These are phyloP conservation scores for Ophiosphaerella herpotricha DNA, from an alignment of 2,329 filamentous ascomycete genomes.

Conservation along the genomic window DNA sequence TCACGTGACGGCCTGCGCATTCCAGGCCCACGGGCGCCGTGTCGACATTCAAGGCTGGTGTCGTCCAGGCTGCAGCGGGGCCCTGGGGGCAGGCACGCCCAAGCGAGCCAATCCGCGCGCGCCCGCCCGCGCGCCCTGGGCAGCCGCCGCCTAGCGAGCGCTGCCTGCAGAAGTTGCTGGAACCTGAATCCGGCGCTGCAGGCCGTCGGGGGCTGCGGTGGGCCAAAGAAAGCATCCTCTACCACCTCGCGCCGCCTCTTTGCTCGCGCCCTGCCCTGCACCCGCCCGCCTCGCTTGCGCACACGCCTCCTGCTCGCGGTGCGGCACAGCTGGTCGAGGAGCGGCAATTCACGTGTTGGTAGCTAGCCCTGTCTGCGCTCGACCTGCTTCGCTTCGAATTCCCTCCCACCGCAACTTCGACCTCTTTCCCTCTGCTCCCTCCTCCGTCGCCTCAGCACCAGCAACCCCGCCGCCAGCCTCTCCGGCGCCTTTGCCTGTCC, in stretches of 20 bases:
- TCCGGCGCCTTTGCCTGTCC: conserved; percentile 19
- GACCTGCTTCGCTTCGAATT: conserved; percentile 46
- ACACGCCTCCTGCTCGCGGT: conserved; percentile 10
- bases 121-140: neutral
- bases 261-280: too few relatives aligned
- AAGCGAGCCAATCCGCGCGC: conserved; percentile 5
- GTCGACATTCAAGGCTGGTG: too few relatives aligned
- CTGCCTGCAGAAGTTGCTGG: neutral
- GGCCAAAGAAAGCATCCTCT: neutral
- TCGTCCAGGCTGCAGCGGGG: conserved; percentile 1
- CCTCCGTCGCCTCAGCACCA: conserved; percentile 24
- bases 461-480: conserved; percentile 17
- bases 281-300: conserved; percentile 16
- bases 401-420: conserved; percentile 42
- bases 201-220: neutral
- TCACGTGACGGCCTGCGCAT: neutral
- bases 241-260: too few relatives aligned
- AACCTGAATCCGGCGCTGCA: neutral
- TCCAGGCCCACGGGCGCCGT: neutral
- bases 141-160: conserved; percentile 4
- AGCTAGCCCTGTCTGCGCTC: conserved; percentile 42
- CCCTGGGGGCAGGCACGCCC: conserved; percentile 3
- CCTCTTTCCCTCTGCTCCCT: conserved; percentile 8
- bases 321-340: conserved; percentile 37
- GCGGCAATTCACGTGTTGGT: conserved; percentile 46